Conservation (phyloP, 2,329 filamentous ascomycete species). For the Achaetomium macrosporum region DNA sequence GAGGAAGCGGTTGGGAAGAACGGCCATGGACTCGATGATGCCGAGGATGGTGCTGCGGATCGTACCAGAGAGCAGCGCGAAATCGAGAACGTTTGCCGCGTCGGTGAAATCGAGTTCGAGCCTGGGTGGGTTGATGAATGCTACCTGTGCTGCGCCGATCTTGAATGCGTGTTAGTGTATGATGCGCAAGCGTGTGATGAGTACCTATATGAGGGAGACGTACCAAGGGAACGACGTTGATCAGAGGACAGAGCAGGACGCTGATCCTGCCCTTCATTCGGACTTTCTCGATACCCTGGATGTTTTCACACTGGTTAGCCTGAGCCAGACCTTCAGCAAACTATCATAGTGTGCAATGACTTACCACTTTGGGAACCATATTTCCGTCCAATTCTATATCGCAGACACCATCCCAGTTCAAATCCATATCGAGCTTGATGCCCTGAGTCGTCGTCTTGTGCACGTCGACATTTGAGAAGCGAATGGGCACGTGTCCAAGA, state of each 20-base stretch:
- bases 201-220: not conserved
- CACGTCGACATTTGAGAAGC: constrained; percentile 38
- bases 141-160: constrained; percentile 43
- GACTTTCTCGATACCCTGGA: constrained; percentile 40
- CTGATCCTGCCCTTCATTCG: constrained; percentile 39
- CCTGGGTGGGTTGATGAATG: constrained; percentile 43
- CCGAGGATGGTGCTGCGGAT: constrained; percentile 40
- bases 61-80: constrained; percentile 34
- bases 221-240: constrained; percentile 42
- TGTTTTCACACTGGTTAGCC: not conserved
- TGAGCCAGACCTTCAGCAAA: constrained; percentile 5
- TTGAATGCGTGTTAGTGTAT: constrained; percentile 17
- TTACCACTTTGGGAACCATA: constrained; percentile 39
- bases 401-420: constrained; percentile 40
- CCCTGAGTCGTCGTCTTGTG: constrained; percentile 39
- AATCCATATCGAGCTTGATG: constrained; percentile 44
- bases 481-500: constrained; percentile 37
- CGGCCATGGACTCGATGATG: constrained; percentile 40
- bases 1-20: constrained; percentile 44
- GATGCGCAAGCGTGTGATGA: too few relatives aligned
- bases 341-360: too few relatives aligned
- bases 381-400: constrained; percentile 43
- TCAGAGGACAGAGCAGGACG: constrained; percentile 40
- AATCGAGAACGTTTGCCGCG: constrained; percentile 40
- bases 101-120: constrained; percentile 44